Evolutionary conservation across 2,329 filamentous ascomycete genomes (phyloP).

Genomic region (Penicillium freii): DNA sequence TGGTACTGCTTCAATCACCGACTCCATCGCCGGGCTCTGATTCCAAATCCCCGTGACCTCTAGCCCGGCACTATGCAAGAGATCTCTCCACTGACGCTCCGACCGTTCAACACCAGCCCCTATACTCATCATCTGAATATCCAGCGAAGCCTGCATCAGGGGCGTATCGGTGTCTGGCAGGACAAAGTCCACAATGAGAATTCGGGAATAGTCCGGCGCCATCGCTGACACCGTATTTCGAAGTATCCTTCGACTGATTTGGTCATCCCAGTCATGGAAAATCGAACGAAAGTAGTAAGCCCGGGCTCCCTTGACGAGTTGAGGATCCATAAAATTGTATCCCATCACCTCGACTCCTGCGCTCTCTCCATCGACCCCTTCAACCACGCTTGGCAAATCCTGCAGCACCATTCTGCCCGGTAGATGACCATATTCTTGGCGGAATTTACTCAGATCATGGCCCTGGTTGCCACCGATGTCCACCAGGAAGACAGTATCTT

Average conservation of each 20-base stretch:
- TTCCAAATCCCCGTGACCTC: constrained; percentile 32
- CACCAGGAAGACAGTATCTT: constrained; percentile 38
- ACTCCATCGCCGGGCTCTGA: constrained; percentile 28
- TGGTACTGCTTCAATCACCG: constrained; percentile 30
- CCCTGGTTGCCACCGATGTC: constrained; percentile 46
- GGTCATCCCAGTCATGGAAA: constrained; percentile 41
- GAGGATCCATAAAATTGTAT: constrained; percentile 36
- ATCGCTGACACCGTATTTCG: constrained; percentile 34
- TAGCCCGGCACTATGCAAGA: constrained; percentile 31
- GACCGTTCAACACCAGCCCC: constrained; percentile 36
- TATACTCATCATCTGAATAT: constrained; percentile 43
- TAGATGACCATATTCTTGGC: constrained; percentile 32
- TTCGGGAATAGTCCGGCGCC: constrained; percentile 29
- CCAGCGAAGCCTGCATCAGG: constrained; percentile 31
- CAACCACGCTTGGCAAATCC: constrained; percentile 37
- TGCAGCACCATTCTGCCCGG: constrained; percentile 41
- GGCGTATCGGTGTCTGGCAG: constrained; percentile 31
- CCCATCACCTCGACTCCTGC: constrained; percentile 31
- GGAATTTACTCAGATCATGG: constrained; percentile 37
- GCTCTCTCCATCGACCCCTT: constrained; percentile 3
- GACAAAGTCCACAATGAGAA: constrained; percentile 40
- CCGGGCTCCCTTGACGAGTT: constrained; percentile 35
- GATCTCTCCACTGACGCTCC: constrained; percentile 31
- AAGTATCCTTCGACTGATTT: constrained; percentile 34
- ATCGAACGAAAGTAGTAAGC: constrained; percentile 40